Evolutionary conservation across 1,139 yeast genomes (phyloP).

Genomic region (Protomyces inundatus): DNA sequence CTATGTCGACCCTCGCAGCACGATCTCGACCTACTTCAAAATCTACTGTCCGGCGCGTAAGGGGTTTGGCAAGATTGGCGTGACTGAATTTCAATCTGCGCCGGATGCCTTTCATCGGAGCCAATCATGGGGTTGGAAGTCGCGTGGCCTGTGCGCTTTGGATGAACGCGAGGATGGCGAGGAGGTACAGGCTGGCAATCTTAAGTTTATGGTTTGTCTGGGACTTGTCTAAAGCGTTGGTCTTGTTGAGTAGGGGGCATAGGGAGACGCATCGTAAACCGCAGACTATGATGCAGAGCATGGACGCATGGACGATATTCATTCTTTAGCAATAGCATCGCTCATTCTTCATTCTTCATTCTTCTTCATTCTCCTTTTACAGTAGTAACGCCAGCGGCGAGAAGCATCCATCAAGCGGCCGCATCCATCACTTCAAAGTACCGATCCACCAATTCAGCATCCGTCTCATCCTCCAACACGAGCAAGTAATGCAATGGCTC

Average conservation of each 20-base stretch:
- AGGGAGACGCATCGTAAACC: too few relatives aligned
- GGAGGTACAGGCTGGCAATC: conserved; percentile 39
- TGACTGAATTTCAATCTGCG: conserved; percentile 50
- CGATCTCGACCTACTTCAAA: conserved; percentile 48
- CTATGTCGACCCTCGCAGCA: conserved; percentile 43
- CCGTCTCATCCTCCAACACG: neutral
- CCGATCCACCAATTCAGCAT: neutral
- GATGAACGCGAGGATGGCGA: conserved; percentile 17
- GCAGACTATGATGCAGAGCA: too few relatives aligned
- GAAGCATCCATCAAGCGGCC: neutral
- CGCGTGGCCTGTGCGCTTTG: conserved; percentile 45
- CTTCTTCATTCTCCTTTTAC: too few relatives aligned
- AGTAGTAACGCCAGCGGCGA: too few relatives aligned
- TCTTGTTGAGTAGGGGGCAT: too few relatives aligned
- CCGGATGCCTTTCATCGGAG: conserved; percentile 50
- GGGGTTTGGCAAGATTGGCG: conserved; percentile 39
- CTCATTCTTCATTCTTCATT: too few relatives aligned
- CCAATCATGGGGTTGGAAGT: conserved; percentile 57
- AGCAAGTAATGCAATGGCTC: neutral
- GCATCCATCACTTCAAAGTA: neutral
- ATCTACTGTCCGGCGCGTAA: conserved; percentile 51
- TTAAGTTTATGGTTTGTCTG: conserved; percentile 49
- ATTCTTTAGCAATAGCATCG: too few relatives aligned
- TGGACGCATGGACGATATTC: too few relatives aligned
- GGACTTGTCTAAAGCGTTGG: conserved; percentile 41